Base-by-base conservation (phyloP, 306 rosid species). In the Pyrus pyrifolia region DNA sequence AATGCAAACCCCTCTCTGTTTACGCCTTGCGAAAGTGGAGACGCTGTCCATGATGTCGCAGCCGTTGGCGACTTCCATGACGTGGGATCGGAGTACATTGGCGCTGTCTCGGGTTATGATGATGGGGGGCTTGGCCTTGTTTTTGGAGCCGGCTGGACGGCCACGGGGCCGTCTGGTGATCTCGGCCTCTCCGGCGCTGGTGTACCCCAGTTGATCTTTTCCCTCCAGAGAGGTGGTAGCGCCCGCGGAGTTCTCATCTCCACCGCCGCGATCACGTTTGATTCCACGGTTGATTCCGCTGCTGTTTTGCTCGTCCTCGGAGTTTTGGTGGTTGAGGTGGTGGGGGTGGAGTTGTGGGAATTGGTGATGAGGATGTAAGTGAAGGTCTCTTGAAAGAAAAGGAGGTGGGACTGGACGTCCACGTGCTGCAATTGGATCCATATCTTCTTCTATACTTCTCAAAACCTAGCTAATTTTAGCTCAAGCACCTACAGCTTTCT, bases 71-170 rank as follows among this genome's bases (percentile, higher is more conserved):
- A 95, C 82, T 81, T 95, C 99, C 88, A 95, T 88, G 14, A 92
- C 97, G 17, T 92, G 99, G 63, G 97, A 92, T 40, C 97, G 83
- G 42, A 95, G 89, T 0, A 96, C 98, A 73, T 94, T 95, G 11
- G 98, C 97, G 79, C 97, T 92, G 31, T 92, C 98, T 2, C 96
- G 72, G 1, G 97, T 95, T 69, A 94, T 94, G 67, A 94, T 90
- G 84, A 92, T 94, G 4, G 98, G 97, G 0, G 98, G 96, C 51
- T 92, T 95, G 0, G 96, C 93, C 84, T 92, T 95, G 89, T 95
- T 95, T 66, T 89, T 95, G 1, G 98, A 92, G 0, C 98, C 98
- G 0, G 97, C 85, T 0, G 98, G 98, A 23, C 98, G 78, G 3
- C 98, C 98, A 3, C 98, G 79, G 1, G 98, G 97, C 53, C 97